Conservation (phyloP, 192 early-diverging fungal species). For the Coemansia sp. region DNA sequence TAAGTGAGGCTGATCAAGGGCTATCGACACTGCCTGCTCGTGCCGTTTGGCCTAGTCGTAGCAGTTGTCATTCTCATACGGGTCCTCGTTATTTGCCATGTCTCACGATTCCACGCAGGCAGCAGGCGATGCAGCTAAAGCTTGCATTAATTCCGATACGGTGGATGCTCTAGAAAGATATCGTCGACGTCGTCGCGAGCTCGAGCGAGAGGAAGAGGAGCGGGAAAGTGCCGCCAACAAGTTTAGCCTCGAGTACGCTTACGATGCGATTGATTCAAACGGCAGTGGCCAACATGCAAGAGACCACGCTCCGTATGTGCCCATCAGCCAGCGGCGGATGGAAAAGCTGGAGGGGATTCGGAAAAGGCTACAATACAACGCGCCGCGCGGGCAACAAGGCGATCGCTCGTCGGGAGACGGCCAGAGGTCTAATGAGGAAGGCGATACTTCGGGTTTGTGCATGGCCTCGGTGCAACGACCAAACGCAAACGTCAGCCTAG, state of each 20-base stretch:
- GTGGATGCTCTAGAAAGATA: slow-evolving; percentile 30
- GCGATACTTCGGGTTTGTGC: neutral
- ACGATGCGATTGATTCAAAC: neutral
- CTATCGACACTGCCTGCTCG: no score
- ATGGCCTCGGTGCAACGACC: slow-evolving; percentile 46
- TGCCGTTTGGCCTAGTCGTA: neutral
- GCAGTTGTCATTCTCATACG: neutral
- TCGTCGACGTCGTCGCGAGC: slow-evolving; percentile 41
- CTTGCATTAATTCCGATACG: neutral
- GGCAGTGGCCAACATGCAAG: neutral
- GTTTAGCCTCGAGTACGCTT: neutral
- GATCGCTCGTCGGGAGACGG: slow-evolving; percentile 5
- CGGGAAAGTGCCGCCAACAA: neutral
- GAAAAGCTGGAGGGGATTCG: slow-evolving; percentile 25
- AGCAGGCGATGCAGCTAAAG: neutral
- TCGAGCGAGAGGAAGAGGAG: slow-evolving; percentile 31
- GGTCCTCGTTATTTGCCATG: neutral
- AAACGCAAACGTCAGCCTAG: slow-evolving; percentile 65
- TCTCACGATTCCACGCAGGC: neutral
- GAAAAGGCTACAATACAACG: slow-evolving; percentile 12
- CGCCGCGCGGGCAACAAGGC: neutral
- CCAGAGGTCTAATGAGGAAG: neutral
- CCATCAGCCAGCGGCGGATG: slow-evolving; percentile 28
- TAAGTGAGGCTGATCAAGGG: no score
- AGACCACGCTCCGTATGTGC: slow-evolving; percentile 8